A percentile compares a stretch with the other conserved stretches of the same genome.
Evolutionary conservation across 1,284 basidiomycete genomes (phyloP).

Genomic region (Boletus smithii): DNA sequence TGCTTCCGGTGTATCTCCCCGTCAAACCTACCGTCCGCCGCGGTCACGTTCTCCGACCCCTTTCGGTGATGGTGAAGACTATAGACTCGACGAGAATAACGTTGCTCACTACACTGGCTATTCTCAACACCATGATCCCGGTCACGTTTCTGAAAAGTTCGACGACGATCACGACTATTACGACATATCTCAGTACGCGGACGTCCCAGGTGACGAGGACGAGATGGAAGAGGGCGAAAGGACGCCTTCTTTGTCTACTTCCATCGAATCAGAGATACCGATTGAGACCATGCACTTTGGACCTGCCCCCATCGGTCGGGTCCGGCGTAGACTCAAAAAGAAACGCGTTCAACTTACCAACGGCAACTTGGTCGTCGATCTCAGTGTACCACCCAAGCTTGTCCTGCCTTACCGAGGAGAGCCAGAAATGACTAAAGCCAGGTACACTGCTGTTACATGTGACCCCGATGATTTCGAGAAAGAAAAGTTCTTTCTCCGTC

Average conservation of each 20-base stretch:
- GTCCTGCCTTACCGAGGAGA: conserved; percentile 80
- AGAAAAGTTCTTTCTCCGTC: conserved; percentile 81
- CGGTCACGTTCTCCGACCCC: conserved; percentile 73
- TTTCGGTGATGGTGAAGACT: conserved; percentile 66
- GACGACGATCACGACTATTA: conserved; percentile 19
- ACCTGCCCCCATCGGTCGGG: conserved; percentile 77
- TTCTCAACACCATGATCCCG: conserved; percentile 25
- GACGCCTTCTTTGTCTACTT: conserved; percentile 42
- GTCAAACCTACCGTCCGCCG: conserved; percentile 45
- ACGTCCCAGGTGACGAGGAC: conserved; percentile 26
- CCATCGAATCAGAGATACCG: conserved; percentile 42
- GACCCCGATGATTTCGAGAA: conserved; percentile 91
- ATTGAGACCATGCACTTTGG: conserved; percentile 80
- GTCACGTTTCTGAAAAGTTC: conserved; percentile 35
- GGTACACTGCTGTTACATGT: conserved; percentile 88
- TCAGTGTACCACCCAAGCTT: conserved; percentile 81
- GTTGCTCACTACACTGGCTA: conserved; percentile 52
- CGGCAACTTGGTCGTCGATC: conserved; percentile 84
- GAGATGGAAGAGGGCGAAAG: conserved; percentile 28
- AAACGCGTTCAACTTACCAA: conserved; percentile 72
- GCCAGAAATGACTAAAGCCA: conserved; percentile 80
- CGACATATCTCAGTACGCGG: conserved; percentile 36
- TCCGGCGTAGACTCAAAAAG: conserved; percentile 72
- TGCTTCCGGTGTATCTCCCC: conserved; percentile 55
- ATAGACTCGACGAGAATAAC: conserved; percentile 51